Percentiles rank a stretch among this genome's conserved stretches.
Conservation (phyloP, 208 protist genomes). For the Vickermania spadyakhi region DNA sequence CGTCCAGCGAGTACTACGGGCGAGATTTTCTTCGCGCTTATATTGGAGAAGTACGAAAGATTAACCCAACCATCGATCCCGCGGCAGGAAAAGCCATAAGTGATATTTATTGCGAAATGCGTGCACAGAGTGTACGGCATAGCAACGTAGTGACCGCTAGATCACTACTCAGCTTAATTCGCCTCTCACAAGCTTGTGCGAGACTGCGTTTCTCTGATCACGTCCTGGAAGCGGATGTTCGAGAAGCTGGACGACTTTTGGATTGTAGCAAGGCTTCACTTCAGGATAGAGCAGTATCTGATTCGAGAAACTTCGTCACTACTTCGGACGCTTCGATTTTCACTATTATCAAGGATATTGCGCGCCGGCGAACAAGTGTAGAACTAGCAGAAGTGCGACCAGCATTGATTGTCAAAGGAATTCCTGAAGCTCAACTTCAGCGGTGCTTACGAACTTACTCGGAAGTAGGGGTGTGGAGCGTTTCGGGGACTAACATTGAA, state of each 20-base stretch:
- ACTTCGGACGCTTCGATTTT: constrained; percentile 79
- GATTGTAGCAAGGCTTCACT: constrained; percentile 84
- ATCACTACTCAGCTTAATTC: constrained; percentile 91
- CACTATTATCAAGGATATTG: constrained; percentile 73
- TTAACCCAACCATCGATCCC: constrained; percentile 74
- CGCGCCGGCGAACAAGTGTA: constrained; percentile 33
- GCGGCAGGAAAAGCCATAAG: constrained; percentile 63
- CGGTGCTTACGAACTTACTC: constrained; percentile 70
- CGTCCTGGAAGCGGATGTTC: constrained; percentile 82
- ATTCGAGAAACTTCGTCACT: constrained; percentile 35
- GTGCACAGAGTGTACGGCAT: constrained; percentile 60
- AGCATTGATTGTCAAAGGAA: constrained; percentile 71
- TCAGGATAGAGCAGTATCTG: constrained; percentile 38
- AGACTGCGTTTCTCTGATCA: constrained; percentile 75
- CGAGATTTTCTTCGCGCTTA: constrained; percentile 80
- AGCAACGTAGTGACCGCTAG: constrained; percentile 81
- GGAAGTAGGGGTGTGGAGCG: constrained; percentile 71
- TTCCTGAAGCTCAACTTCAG: constrained; percentile 69
- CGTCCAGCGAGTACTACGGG: constrained; percentile 65
- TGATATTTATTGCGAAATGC: constrained; percentile 88
- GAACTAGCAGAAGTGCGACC: constrained; percentile 61
- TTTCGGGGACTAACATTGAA: constrained; percentile 55
- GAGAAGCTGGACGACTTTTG: constrained; percentile 80
- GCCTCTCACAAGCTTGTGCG: constrained; percentile 91
- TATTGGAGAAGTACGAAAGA: constrained; percentile 72